Evolutionary conservation across 192 early-diverging fungal species (phyloP).

Genomic region (Backusella psychrophila): DNA sequence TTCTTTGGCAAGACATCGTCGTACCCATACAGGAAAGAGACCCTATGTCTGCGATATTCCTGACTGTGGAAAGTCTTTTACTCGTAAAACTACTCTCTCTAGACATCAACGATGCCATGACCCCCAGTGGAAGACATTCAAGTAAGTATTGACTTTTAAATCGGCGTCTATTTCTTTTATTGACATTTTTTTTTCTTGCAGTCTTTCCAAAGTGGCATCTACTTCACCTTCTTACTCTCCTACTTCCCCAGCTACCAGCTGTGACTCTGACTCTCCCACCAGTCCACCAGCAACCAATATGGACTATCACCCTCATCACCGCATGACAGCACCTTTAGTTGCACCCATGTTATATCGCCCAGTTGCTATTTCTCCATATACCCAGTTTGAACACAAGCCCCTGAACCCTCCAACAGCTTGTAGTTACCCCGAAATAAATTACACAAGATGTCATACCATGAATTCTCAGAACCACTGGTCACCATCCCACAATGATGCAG

Average conservation of each 20-base stretch:
- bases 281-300: slow-evolving; percentile 21
- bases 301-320: slow-evolving; percentile 16
- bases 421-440: background rate
- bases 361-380: slow-evolving; percentile 33
- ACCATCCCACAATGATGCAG: slow-evolving; percentile 23
- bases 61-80: slow-evolving; percentile 74
- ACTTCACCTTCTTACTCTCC: slow-evolving; percentile 8
- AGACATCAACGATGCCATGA: slow-evolving; percentile 60
- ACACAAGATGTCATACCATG: slow-evolving; percentile 1
- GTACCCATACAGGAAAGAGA: slow-evolving; percentile 75
- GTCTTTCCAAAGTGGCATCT: slow-evolving; percentile 6
- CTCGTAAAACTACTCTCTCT: slow-evolving; percentile 61
- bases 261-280: slow-evolving; percentile 33
- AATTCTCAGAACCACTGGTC: background rate
- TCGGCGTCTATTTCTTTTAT: background rate
- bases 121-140: slow-evolving; percentile 42
- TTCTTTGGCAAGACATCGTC: slow-evolving; percentile 72
- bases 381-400: slow-evolving; percentile 29
- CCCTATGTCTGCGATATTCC: slow-evolving; percentile 65
- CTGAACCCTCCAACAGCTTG: slow-evolving; percentile 5
- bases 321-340: slow-evolving; percentile 26
- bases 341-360: slow-evolving; percentile 31
- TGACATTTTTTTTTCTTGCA: background rate
- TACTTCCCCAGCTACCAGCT: slow-evolving; percentile 29
- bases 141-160: slow-evolving; percentile 21